phyloP scores from a whole-genome alignment of 208 protist genomes.

The Phytomonas francai region DNA sequence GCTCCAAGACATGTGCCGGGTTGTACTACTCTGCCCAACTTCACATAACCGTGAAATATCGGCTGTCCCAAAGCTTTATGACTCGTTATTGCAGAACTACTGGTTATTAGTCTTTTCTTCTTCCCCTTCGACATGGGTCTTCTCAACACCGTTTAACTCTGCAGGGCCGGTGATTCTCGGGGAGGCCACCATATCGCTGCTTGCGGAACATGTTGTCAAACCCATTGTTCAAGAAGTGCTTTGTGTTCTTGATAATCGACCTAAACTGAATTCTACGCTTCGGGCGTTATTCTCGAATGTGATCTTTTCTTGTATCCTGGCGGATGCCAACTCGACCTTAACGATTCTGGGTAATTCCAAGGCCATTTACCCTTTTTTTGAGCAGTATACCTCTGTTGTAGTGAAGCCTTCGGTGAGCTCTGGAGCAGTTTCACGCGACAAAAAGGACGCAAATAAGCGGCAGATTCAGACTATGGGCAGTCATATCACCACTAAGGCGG shows the following conservation, averaged over 20 bases:
- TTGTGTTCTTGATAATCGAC: conserved; percentile 20
- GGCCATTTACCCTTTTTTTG: conserved; percentile 29
- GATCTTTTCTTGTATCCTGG: conserved; percentile 56
- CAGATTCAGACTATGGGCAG: conserved; percentile 9
- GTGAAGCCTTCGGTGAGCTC: neutral
- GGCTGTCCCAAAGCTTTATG: conserved; percentile 59
- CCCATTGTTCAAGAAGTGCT: conserved; percentile 32
- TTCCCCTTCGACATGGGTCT: neutral
- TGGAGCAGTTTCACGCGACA: conserved; percentile 4
- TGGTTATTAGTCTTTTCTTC: conserved; percentile 22
- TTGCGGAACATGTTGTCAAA: conserved; percentile 22
- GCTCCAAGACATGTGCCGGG: conserved; percentile 56
- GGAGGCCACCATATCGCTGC: neutral
- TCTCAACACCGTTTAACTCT: neutral
- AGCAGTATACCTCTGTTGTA: conserved; percentile 40
- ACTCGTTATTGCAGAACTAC: conserved; percentile 59
- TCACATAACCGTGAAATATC: conserved; percentile 49
- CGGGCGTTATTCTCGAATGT: conserved; percentile 57
- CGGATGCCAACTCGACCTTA: conserved; percentile 27
- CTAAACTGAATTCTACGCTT: conserved; percentile 34
- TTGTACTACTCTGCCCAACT: conserved; percentile 25
- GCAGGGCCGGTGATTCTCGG: conserved; percentile 1
- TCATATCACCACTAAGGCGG: conserved; percentile 11
- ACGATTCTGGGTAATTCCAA: conserved; percentile 24
- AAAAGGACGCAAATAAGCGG: conserved; percentile 10